Conservation (phyloP, 345 rosid genomes). For the Lenwebbia sp. region DNA sequence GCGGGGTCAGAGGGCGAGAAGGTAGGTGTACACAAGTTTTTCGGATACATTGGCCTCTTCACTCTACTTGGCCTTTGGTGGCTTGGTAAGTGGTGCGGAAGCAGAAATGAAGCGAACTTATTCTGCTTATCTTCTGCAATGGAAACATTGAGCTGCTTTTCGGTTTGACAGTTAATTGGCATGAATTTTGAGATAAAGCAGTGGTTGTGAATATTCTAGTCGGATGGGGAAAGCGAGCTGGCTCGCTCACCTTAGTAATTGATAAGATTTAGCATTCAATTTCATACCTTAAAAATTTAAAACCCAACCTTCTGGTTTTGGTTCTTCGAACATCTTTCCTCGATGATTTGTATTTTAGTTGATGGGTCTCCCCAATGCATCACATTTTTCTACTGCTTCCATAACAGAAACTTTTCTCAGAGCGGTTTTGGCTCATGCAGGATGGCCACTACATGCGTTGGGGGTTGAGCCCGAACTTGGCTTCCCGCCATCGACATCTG, state of each 20-base stretch:
- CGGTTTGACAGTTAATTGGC: background rate
- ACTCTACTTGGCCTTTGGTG: slow-evolving; percentile 57
- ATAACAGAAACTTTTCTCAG: background rate
- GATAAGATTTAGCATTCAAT: background rate
- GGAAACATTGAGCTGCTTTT: background rate
- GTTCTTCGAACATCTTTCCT: background rate
- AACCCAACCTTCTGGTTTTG: background rate
- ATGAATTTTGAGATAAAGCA: background rate
- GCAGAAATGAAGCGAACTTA: background rate
- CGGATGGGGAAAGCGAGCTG: background rate
- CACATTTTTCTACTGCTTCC: background rate
- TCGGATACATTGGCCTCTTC: slow-evolving; percentile 56
- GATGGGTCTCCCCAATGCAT: background rate
- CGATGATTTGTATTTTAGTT: background rate
- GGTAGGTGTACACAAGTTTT: slow-evolving; percentile 43
- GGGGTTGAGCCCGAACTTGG: slow-evolving; percentile 48
- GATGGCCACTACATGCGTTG: slow-evolving; percentile 39
- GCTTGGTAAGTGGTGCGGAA: slow-evolving; percentile 31
- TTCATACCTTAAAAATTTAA: background rate
- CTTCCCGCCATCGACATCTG: slow-evolving; percentile 38
- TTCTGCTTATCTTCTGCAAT: background rate
- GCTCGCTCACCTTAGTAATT: background rate
- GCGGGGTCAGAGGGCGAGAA: slow-evolving; percentile 48
- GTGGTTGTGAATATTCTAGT: background rate
- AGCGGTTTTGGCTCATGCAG: slow-evolving; percentile 17